These are phyloP conservation scores for Tylopilus sp. DNA, from an alignment of 768 basidiomycete genomes.

Conservation along the genomic window DNA sequence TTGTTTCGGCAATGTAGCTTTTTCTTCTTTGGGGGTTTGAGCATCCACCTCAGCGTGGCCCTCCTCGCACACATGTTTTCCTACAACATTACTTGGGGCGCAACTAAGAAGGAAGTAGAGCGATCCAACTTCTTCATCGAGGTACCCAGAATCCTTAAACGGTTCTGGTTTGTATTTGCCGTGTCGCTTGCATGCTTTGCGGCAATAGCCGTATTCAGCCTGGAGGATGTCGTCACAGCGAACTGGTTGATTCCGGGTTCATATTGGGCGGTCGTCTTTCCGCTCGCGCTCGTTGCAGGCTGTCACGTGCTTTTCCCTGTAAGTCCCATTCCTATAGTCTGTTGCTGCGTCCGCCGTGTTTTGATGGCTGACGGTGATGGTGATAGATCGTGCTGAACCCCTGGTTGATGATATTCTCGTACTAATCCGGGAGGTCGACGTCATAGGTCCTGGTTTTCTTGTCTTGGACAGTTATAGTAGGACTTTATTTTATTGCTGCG, in stretches of 20 bases:
- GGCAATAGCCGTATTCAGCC: slow-evolving; percentile 55
- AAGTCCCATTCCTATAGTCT: slow-evolving; percentile 25
- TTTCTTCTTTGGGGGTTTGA: slow-evolving; percentile 56
- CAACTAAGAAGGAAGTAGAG: slow-evolving; percentile 81
- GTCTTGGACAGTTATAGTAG: neutral
- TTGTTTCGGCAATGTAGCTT: slow-evolving; percentile 23
- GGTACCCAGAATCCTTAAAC: slow-evolving; percentile 76
- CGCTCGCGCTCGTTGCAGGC: slow-evolving; percentile 63
- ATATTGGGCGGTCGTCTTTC: slow-evolving; percentile 76
- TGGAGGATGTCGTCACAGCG: slow-evolving; percentile 46
- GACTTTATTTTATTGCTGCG: neutral
- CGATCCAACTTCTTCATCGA: slow-evolving; percentile 89
- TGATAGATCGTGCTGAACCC: slow-evolving; percentile 77
- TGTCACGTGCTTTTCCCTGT: slow-evolving; percentile 77
- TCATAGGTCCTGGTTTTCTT: too few species aligned
- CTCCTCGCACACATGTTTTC: slow-evolving; percentile 58
- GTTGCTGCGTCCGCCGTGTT: neutral
- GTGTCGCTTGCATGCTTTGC: slow-evolving; percentile 50
- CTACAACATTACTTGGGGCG: slow-evolving; percentile 58
- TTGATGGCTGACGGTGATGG: neutral
- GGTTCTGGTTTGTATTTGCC: slow-evolving; percentile 67
- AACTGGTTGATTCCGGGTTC: slow-evolving; percentile 61
- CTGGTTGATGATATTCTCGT: slow-evolving; percentile 84
- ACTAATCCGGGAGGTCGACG: slow-evolving; percentile 20
- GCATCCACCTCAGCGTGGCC: slow-evolving; percentile 49